phyloP scores from a whole-genome alignment of 2,329 filamentous ascomycete species.

The Boeremia exigua region DNA sequence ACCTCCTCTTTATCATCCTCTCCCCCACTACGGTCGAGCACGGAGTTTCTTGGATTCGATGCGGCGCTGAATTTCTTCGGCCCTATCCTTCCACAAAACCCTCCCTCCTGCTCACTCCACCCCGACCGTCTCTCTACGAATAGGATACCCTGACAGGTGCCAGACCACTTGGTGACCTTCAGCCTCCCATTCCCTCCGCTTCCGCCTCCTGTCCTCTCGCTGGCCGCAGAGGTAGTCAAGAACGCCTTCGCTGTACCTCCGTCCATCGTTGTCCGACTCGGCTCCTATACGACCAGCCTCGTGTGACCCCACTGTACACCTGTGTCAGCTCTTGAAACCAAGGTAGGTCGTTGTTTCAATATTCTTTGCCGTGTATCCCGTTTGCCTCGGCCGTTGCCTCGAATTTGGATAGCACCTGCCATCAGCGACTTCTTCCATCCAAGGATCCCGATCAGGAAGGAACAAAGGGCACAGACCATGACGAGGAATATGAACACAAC shows the following conservation, averaged over 20 bases:
- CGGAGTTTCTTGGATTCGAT: constrained; percentile 48
- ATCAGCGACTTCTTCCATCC: constrained; percentile 9
- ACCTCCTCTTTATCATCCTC: constrained; percentile 35
- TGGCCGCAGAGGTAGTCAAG: constrained; percentile 38
- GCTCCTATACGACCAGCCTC: constrained; percentile 36
- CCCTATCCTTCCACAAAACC: constrained; percentile 45
- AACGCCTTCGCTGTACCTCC: constrained; percentile 27
- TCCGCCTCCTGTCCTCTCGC: constrained; percentile 35
- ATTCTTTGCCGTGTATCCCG: constrained; percentile 12
- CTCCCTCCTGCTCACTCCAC: constrained; percentile 46
- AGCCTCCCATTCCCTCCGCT: constrained; percentile 25
- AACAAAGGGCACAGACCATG: constrained; percentile 16
- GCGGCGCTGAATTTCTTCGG: constrained; percentile 45
- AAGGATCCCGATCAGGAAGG: constrained; percentile 11
- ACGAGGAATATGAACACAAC: constrained; percentile 14
- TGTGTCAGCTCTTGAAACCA: constrained; percentile 29
- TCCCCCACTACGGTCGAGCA: constrained; percentile 46
- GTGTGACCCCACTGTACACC: constrained; percentile 28
- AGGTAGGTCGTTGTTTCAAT: constrained; percentile 35
- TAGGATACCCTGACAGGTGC: constrained; percentile 40
- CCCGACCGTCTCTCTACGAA: constrained; percentile 42
- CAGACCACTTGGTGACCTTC: constrained; percentile 36
- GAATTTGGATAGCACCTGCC: constrained; percentile 2
- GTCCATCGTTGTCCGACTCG: constrained; percentile 44
- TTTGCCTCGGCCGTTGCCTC: constrained; percentile 12